Percentiles rank a stretch among this genome's conserved stretches.
Conservation (phyloP, 805 yeast genomes). For the Dipodascopsis tothii region DNA sequence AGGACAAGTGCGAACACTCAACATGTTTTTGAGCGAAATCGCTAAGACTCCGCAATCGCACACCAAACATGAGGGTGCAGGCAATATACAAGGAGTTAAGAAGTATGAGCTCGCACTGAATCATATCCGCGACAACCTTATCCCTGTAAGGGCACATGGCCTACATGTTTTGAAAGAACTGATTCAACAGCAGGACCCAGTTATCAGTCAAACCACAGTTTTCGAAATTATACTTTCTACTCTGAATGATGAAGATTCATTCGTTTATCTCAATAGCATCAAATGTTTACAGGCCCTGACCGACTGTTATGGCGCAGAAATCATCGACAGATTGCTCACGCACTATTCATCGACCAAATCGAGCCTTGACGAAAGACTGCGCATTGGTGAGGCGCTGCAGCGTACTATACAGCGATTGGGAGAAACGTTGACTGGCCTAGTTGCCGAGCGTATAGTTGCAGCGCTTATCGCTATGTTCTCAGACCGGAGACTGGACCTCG, state of each 20-base stretch:
- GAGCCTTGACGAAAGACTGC: conserved; percentile 59
- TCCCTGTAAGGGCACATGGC: conserved; percentile 85
- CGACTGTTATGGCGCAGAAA: conserved; percentile 36
- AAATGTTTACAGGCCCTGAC: conserved; percentile 63
- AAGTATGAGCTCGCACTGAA: conserved; percentile 52
- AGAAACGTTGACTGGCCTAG: conserved; percentile 41
- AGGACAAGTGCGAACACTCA: background rate
- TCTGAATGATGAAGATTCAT: conserved; percentile 75
- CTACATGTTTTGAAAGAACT: conserved; percentile 55
- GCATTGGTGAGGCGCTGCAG: conserved; percentile 73
- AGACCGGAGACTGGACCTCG: conserved; percentile 39
- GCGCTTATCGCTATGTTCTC: conserved; percentile 34
- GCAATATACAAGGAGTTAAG: too few relatives aligned
- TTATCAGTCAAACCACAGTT: conserved; percentile 45
- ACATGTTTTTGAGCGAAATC: conserved; percentile 14
- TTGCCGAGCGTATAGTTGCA: conserved; percentile 39
- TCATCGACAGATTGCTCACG: conserved; percentile 37
- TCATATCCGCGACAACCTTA: conserved; percentile 65
- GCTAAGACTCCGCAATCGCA: too few relatives aligned
- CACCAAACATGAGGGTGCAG: too few relatives aligned
- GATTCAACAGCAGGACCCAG: conserved; percentile 43
- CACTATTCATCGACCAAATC: conserved; percentile 25
- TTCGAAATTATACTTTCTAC: conserved; percentile 56
- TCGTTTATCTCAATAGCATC: conserved; percentile 74
- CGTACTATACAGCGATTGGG: conserved; percentile 48